Evolutionary conservation across 2,329 filamentous ascomycete genomes (phyloP), one percentile per base, ranked within the genome.

Genomic region (Cryphonectria nitschkei): DNA sequence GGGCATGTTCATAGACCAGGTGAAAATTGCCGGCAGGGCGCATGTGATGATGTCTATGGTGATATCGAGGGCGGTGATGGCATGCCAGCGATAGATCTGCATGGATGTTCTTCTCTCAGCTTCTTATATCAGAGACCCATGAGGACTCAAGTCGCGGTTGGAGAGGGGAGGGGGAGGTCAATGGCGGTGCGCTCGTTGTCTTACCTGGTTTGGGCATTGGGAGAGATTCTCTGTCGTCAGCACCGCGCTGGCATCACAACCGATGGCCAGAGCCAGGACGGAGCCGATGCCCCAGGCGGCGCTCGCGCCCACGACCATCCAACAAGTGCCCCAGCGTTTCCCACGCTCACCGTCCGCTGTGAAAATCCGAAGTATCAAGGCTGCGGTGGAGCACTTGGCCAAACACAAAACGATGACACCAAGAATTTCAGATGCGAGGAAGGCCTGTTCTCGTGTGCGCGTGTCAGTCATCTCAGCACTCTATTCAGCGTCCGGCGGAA

Each of bases 31-130:
- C 0, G 74, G 71, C 22, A 76, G 66, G 7, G 69, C 26, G 67
- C 74, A 76, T 13, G 72, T 68, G 19, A 73, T 46, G 0, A 75
- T 34, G 22, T 76, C 75, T 14, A 71, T 76, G 60, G 72, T 34
- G 4, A 73, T 73, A n/a, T 74, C 74, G 34, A 74, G 32, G 1
- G 50, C 61, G 2, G 74, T 74, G 39, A 74, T 73, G 7, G 67
- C 65, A 14, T 65, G 65, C 73, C 74, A 74, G 16, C 73, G 73
- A 4, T 68, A 29, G n/a, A 67, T 62, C 68, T 70, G 5, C 46
- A 65, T 56, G 52, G 19, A 2, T 50, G 8, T 50, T 50, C 7
- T n/a, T 50, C 46, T 8, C 29, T 22, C 43, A 19, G n/a, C 37
- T 16, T 37, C 26, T n/a, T 50, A n/a, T 41, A 2, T 54, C 1